phyloP scores from a whole-genome alignment of 1,284 basidiomycete species.

The Pseudozyma thailandica region DNA sequence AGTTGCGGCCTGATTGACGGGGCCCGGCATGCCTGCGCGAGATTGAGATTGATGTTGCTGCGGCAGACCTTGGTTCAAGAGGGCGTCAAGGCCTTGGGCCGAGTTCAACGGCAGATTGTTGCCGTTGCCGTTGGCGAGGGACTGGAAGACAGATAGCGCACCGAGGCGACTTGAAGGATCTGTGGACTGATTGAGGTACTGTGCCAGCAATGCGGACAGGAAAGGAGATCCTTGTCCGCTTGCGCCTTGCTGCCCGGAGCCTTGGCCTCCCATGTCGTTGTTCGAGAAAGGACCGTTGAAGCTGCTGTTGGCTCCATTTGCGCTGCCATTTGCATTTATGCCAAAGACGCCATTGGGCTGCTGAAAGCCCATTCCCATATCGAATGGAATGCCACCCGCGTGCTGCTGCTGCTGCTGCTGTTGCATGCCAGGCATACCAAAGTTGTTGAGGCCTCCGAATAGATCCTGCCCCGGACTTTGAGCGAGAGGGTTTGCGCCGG shows the following conservation, averaged over 20 bases:
- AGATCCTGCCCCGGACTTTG: conserved; percentile 23
- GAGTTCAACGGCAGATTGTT: conserved; percentile 14
- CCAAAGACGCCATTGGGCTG: conserved; percentile 22
- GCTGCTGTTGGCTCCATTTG: conserved; percentile 4
- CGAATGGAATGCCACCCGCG: conserved; percentile 18
- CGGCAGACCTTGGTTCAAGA: conserved; percentile 22
- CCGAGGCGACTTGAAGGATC: conserved; percentile 27
- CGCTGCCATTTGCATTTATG: conserved; percentile 8
- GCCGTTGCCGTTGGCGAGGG: conserved; percentile 20
- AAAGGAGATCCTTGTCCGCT: conserved; percentile 20
- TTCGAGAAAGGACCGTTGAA: conserved; percentile 18
- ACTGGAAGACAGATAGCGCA: conserved; percentile 39
- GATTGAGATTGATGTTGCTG: conserved; percentile 16
- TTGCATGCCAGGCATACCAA: conserved; percentile 18
- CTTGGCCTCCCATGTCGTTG: conserved; percentile 13
- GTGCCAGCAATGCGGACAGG: conserved; percentile 41
- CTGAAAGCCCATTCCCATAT: conserved; percentile 25
- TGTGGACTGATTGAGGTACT: conserved; percentile 41
- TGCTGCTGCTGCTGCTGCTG: conserved; percentile 27
- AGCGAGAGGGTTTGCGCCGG: conserved; percentile 6
- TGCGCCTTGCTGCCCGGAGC: conserved; percentile 6
- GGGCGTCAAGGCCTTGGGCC: conserved; percentile 28
- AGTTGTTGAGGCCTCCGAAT: conserved; percentile 22
- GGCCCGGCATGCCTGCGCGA: conserved; percentile 14
- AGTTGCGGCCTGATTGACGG: conserved; percentile 10